Evolutionary conservation across 805 yeast species (phyloP), one percentile per base, ranked within the genome.

Genomic region (Metschnikowia aberdeeniae): DNA sequence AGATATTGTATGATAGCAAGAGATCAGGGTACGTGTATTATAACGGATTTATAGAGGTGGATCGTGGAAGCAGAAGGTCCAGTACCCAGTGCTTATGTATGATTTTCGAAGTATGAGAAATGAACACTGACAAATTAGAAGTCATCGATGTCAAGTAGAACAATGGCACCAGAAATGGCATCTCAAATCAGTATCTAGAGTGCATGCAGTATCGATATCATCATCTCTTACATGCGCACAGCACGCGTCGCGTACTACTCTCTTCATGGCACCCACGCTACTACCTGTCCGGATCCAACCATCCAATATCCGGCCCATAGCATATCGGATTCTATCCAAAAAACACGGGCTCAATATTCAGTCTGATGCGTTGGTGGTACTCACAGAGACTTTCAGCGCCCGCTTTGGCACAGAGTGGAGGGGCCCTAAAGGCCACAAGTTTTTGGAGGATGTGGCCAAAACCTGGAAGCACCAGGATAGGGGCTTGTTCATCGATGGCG

Each of bases 301-400:
- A 0, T 79, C 92, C 0, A 86, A 86, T 57, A 69, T 93, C 36
- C 77, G 99, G 36, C 99, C 99, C 1, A 68, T 92, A 40, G 97
- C 97, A 0, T 93, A 90, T 62, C 72, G 99, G 34, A 78, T 92
- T 1, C 64, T 93, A 7, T 87, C 98, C 4, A 92, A 89, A 64
- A 93, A 92, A 60, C 92, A 89, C 61, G 97, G 97, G 0, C 75
- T 93, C 26, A 89, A 89, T 62, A 78, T 93, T 51, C 89, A 92
- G 57, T 82, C 97, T 0, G 83, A 86, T 51, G 98, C 97, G 0
- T 69, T 93, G 12, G 77, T 73, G 36, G 76, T 77, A 1, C 67
- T 93, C 28, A 86, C 97, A 1, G 81, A 80, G n/a, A 76, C 80
- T 43, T 72, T 93, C 22, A 93, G 97, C 2, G 73, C 72, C 34